Evolutionary conservation across 345 rosid species (phyloP).

Genomic region (Acer saccharum): DNA sequence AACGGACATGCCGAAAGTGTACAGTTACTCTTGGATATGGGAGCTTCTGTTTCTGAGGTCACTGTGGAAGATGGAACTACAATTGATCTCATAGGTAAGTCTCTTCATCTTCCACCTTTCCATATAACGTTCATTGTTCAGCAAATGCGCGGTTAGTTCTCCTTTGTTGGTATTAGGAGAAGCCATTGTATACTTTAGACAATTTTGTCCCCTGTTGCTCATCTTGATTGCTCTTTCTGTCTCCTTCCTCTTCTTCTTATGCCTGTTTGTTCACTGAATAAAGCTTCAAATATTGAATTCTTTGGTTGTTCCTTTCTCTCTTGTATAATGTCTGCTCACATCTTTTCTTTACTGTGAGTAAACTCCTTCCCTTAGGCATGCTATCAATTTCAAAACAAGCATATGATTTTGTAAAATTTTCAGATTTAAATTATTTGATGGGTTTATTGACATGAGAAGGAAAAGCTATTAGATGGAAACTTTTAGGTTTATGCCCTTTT

Average conservation of each 20-base stretch:
- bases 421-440: background rate
- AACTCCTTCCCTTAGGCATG: background rate
- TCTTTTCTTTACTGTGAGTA: background rate
- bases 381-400: background rate
- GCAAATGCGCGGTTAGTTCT: constrained; percentile 7
- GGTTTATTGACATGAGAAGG: background rate
- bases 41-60: constrained; percentile 77
- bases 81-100: constrained; percentile 85
- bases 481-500: background rate
- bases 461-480: background rate
- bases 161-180: background rate
- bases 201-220: background rate
- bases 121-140: background rate
- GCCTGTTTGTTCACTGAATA: background rate
- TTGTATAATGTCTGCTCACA: too few relatives aligned
- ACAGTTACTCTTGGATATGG: constrained; percentile 82
- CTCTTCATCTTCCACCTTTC: background rate
- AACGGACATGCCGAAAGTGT: constrained; percentile 86
- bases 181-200: constrained; percentile 2
- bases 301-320: background rate
- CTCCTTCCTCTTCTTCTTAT: background rate
- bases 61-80: constrained; percentile 92
- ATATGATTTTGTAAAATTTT: background rate
- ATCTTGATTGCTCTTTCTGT: background rate
- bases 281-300: background rate